A percentile compares a stretch with the other conserved stretches of the same genome.
Conservation (phyloP, 75 land plant species). For the Selaginella moellendorffii region DNA sequence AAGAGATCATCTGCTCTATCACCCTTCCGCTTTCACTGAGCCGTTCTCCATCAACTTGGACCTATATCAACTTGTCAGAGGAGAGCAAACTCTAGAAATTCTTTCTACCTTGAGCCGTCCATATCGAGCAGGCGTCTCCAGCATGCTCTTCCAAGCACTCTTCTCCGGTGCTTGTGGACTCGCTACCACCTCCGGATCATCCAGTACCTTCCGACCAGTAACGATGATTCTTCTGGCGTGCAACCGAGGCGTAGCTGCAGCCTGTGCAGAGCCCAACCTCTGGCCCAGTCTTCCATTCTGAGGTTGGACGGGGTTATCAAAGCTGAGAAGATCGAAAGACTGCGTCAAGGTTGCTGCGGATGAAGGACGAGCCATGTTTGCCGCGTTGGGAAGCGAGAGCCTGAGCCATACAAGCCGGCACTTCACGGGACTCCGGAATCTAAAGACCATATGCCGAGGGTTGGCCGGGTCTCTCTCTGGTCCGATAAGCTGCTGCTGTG, state of each 20-base stretch:
- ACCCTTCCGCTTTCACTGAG: conserved; percentile 44
- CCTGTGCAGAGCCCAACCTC: conserved; percentile 10
- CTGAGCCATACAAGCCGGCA: conserved; percentile 83
- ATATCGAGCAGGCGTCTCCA: conserved; percentile 45
- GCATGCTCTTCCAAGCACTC: conserved; percentile 31
- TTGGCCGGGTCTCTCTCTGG: conserved; percentile 26
- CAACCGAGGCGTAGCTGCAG: conserved; percentile 19
- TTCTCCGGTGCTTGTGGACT: conserved; percentile 32
- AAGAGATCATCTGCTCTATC: conserved; percentile 52
- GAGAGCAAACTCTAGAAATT: background rate
- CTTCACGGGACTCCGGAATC: conserved; percentile 41
- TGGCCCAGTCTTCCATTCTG: background rate
- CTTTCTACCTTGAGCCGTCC: conserved; percentile 79
- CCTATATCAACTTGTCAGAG: conserved; percentile 26
- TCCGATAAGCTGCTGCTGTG: conserved; percentile 35
- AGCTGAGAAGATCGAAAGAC: conserved; percentile 45
- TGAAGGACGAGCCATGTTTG: conserved; percentile 17
- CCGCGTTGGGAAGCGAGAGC: conserved; percentile 27
- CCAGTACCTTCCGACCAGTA: conserved; percentile 34
- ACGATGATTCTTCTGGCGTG: conserved; percentile 78
- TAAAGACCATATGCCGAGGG: conserved; percentile 56
- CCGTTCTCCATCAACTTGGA: conserved; percentile 60
- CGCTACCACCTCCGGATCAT: conserved; percentile 21
- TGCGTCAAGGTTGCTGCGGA: conserved; percentile 23
- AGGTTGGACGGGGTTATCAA: conserved; percentile 40